Conservation (phyloP, 257 asterid species). For the Paulownia fortunei region DNA sequence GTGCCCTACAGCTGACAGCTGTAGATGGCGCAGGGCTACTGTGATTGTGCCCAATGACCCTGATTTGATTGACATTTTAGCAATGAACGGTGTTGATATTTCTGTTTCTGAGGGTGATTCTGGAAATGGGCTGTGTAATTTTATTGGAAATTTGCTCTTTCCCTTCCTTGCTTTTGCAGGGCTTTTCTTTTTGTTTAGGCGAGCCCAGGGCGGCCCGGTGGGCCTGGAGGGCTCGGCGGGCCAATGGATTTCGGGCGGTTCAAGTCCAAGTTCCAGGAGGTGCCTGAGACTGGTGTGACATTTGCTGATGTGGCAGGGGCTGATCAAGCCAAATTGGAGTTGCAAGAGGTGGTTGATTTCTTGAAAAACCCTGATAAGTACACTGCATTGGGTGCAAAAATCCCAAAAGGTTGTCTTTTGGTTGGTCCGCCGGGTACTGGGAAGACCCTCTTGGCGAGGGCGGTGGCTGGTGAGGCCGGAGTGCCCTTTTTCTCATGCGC, state of each 20-base stretch:
- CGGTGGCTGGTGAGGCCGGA: conserved; percentile 85
- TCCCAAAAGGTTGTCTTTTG: conserved; percentile 73
- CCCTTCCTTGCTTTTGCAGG: conserved; percentile 70
- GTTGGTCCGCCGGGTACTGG: conserved; percentile 88
- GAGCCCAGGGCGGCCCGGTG: conserved; percentile 80
- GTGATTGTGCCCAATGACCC: conserved; percentile 81
- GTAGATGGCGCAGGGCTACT: conserved; percentile 68
- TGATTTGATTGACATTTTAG: conserved; percentile 70
- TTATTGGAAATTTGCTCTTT: conserved; percentile 65
- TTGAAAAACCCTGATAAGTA: conserved; percentile 80
- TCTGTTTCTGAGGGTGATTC: conserved; percentile 76
- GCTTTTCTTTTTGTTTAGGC: conserved; percentile 60
- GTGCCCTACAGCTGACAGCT: conserved; percentile 71
- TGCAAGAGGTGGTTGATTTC: conserved; percentile 82
- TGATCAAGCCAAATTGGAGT: conserved; percentile 77
- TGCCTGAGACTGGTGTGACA: conserved; percentile 75
- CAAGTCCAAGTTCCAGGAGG: conserved; percentile 85
- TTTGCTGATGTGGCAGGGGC: conserved; percentile 86
- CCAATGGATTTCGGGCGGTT: conserved; percentile 86
- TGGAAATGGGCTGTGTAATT: conserved; percentile 63
- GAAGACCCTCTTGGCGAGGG: conserved; percentile 77
- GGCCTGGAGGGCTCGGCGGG: conserved; percentile 85
- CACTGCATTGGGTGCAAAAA: conserved; percentile 80
- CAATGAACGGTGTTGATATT: conserved; percentile 80
- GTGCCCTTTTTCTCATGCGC: conserved; percentile 83